Evolutionary conservation across 176 grass and related monocot species (phyloP), one percentile per base, ranked within the genome.

Genomic region (Aegilops speltoides): DNA sequence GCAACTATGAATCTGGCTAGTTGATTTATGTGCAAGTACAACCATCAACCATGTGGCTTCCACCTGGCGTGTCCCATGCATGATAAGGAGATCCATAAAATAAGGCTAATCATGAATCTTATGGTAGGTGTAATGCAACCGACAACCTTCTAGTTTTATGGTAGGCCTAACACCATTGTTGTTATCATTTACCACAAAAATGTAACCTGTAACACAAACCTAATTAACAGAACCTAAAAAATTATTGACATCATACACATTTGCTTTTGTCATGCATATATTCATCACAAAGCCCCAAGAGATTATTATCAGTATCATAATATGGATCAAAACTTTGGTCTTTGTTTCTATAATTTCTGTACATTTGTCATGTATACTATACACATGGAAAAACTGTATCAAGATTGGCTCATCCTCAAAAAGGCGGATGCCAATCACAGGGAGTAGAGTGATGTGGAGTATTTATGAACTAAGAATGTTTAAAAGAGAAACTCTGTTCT

Each of bases 401-500:
- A 16, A 61, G 64, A 79, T 88, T 20, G 61, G 74, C 64, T 19
- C 38, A 64, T 89, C 67, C 76, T 89, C 34, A 75, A 80, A 85
- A 75, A 80, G 38, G 16, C 17, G 17, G 82, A 85, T 67, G 66
- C 82, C 61, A 74, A 85, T 66, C 41, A 23, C 43, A 63, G n/a
- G 56, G 56, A 41, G 46, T 64, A 37, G 50, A 83, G 64, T 56
- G 28, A 10, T 31, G 16, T 57, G 12, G 24, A 46, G 37, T 73
- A 46, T 83, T 23, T 48, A 83, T 45, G 31, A 57, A 72, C 79
- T 83, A 60, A 79, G 66, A 23, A 83, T 88, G 36, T 88, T 88
- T 11, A 59, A 22, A 3, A 59, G 54, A 59, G 54, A 59, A 59
- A 59, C 54, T 59, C 54, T 59, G 54, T 59, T 59, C 7, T 59